Conservation (phyloP, 306 rosid species). For the Prosopis cineraria region DNA sequence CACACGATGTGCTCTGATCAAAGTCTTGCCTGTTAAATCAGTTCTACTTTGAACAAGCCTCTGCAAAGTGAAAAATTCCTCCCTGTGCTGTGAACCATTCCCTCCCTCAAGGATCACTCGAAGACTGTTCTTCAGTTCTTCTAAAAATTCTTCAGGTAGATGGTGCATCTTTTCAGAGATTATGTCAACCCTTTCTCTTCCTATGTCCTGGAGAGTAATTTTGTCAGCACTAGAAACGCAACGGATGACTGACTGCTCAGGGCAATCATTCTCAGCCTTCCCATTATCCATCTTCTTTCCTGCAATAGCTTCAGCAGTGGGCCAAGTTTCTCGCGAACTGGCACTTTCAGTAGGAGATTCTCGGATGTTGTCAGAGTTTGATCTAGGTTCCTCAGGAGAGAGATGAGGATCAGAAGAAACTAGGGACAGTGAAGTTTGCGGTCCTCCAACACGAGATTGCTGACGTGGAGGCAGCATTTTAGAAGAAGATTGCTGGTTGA, state of each 20-base stretch:
- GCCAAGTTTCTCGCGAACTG: slow-evolving; percentile 93
- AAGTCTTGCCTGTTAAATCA: slow-evolving; percentile 86
- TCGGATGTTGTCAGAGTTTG: slow-evolving; percentile 71
- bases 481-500: slow-evolving; percentile 48
- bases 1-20: slow-evolving; percentile 84
- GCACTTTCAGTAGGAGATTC: slow-evolving; percentile 98
- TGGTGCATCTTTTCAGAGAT: slow-evolving; percentile 82
- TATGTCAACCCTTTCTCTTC: slow-evolving; percentile 85
- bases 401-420: slow-evolving; percentile 76
- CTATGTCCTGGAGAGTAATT: slow-evolving; percentile 83
- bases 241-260: slow-evolving; percentile 80
- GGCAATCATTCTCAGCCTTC: slow-evolving; percentile 65
- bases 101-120: slow-evolving; percentile 87
- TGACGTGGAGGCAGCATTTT: slow-evolving; percentile 87
- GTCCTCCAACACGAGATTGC: slow-evolving; percentile 77
- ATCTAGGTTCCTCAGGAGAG: slow-evolving; percentile 86
- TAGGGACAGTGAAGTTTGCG: slow-evolving; percentile 80
- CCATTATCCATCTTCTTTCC: slow-evolving; percentile 87
- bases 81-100: slow-evolving; percentile 82
- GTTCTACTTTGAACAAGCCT: slow-evolving; percentile 79
- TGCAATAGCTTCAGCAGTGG: slow-evolving; percentile 64
- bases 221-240: slow-evolving; percentile 83
- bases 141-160: slow-evolving; percentile 81
- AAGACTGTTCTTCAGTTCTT: slow-evolving; percentile 77
- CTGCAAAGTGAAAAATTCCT: slow-evolving; percentile 83